Base-by-base conservation (phyloP, 2,329 filamentous ascomycete genomes). In the Colletotrichum limetticola region DNA sequence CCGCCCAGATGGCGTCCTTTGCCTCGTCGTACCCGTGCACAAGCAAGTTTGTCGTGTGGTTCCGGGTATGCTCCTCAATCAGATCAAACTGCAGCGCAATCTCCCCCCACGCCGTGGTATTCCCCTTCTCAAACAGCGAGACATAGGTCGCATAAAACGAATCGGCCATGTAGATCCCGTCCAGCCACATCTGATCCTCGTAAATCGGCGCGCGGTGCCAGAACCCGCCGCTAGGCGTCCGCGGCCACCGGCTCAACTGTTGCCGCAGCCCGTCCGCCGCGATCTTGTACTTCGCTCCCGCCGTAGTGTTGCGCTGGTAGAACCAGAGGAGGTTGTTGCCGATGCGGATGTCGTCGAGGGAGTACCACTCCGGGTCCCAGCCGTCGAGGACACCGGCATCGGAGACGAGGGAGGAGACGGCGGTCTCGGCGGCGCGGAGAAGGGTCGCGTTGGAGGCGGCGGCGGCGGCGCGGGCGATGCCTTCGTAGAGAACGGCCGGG, bases 131-230 rank as follows among this genome's bases (percentile, higher is more conserved):
- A 67, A 84, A 85, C n/a, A 80, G 68, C 8, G 75, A 74, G 5
- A 82, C 83, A 77, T 83, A 86, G 42, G 77, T 77, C 2, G 84
- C 83, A 59, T 85, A 86, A 76, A 86, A 86, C 1, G 80, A 79
- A 55, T 85, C 83, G 1, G 85, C 84, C 86, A 88, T 88, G 78
- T 83, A 88, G 26, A 87, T 86, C 1, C 89, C 89, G 74, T 89
- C 87, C 0, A 90, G 82, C 88, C 88, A 90, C 88, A 89, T 89
- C 76, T 90, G 86, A 74, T 88, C 83, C 22, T 82, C 82, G 74
- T 88, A 89, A 2, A 81, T 79, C 0, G 70, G 70, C 30, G 70
- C 70, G 2, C 80, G 76, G 75, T 90, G 88, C 87, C 87, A 90
- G 82, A 90, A 89, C 1, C 88, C 88, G 12, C 88, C 88, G 0